Conservation (phyloP, 2,329 filamentous ascomycete genomes). For the Calonectria crousiana region DNA sequence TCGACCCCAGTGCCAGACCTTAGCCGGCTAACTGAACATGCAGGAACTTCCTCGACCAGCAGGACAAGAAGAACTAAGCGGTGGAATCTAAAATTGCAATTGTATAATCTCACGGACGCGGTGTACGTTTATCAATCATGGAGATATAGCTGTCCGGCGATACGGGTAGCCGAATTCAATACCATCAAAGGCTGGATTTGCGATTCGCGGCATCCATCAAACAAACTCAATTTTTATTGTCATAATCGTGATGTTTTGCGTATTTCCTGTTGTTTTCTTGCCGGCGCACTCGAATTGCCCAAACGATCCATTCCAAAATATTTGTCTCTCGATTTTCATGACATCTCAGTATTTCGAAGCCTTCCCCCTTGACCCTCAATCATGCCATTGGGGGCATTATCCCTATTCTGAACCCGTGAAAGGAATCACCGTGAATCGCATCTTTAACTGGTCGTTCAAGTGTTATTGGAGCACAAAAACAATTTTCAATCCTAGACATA, state of each 20-base stretch:
- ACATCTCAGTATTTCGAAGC: neutral
- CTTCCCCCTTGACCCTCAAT: neutral
- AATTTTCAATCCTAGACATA: neutral
- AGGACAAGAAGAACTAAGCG: constrained; percentile 56
- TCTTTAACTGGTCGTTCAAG: too few relatives aligned
- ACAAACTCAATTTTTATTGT: neutral
- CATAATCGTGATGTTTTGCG: constrained; percentile 23
- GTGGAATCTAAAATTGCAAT: constrained; percentile 30
- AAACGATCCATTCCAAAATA: neutral
- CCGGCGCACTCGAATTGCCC: neutral
- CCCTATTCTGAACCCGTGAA: neutral
- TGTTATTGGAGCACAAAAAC: too few relatives aligned
- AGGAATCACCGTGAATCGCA: neutral
- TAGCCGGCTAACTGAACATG: constrained; percentile 40
- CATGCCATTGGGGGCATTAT: neutral
- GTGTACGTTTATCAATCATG: constrained; percentile 50
- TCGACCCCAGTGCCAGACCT: constrained; percentile 26
- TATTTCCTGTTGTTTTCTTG: neutral
- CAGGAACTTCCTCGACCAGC: constrained; percentile 56
- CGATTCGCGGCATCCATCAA: constrained; percentile 37
- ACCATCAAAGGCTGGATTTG: constrained; percentile 40
- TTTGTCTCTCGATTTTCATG: neutral
- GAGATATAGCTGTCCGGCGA: constrained; percentile 40
- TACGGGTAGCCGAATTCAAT: constrained; percentile 42
- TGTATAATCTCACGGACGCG: constrained; percentile 45